Base-by-base conservation (phyloP, 208 protist species). In the Leishmania martiniquensis region DNA sequence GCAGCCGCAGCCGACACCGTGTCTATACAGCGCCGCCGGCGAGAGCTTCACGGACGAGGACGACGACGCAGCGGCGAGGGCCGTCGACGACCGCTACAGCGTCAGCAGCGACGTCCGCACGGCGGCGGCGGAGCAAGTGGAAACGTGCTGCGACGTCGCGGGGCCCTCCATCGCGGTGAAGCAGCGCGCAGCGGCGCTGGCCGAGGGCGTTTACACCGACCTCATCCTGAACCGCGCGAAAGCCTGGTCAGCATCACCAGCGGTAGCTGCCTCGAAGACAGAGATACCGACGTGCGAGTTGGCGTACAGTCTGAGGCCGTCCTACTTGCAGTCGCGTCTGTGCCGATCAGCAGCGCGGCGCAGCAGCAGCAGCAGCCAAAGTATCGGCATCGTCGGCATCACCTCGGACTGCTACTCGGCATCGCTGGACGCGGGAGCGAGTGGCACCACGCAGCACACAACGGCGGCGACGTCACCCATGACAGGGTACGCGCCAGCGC, bases 281-380 rank as follows among this genome's bases (percentile, higher is more conserved):
- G 37, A 57, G n/a, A 45, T 89, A 37, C 82, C 81, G 6, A 92
- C 88, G 4, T 77, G 77, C 29, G 89, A 93, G 78, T 51, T 93
- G 6, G 89, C 82, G 22, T 93, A 88, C 77, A 84, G 44, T 13
- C 74, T 93, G 20, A 85, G 89, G 5, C 68, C 75, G 2, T 75
- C 75, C 55, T 91, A 87, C 78, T 55, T 85, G 52, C 45, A 80
- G 39, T 49, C 57, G 47, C 79, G 66, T 51, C 78, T 45, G 6
- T 37, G 57, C 22, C 54, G 69, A 55, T 60, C 74, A 65, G 25
- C 37, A 17, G 37, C 42, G 45, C 12, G 1, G 44, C 59, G 39
- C 29, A 25, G 45, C 37, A 65, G 65, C 51, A 47, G 45, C 63
- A 45, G 57, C 39, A 47, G 67, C 68, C 34, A 25, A 25, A 29